phyloP scores from a whole-genome alignment of 192 early-diverging fungal genomes.

The Diversispora epigaea region DNA sequence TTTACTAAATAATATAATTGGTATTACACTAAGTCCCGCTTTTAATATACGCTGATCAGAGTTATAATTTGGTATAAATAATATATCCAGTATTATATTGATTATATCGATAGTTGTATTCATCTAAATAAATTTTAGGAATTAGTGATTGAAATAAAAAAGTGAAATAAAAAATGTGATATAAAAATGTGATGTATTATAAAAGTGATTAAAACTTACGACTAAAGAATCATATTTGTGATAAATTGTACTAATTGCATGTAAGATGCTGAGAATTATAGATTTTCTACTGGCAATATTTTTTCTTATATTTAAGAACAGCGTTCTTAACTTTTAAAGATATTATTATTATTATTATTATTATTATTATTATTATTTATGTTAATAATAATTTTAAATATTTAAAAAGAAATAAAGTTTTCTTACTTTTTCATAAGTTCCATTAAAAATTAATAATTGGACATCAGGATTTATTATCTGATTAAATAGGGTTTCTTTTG shows the following conservation, averaged over 20 bases:
- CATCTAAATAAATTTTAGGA: neutral
- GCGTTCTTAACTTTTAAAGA: constrained; percentile 11
- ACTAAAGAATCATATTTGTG: neutral
- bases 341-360: neutral
- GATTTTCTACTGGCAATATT: neutral
- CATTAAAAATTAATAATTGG: neutral
- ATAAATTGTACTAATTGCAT: constrained; percentile 11
- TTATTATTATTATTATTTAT: no score
- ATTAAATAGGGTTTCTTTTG: neutral
- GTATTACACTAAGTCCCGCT: constrained; percentile 19
- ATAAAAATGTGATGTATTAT: no score
- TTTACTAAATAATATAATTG: constrained; percentile 8
- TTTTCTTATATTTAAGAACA: neutral
- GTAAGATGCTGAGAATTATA: constrained; percentile 7
- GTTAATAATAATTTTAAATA: neutral
- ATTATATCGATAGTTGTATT: neutral
- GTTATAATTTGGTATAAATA: constrained; percentile 10
- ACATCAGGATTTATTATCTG: neutral
- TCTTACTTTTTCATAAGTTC: constrained; percentile 18
- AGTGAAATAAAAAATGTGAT: no score
- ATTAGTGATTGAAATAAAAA: neutral
- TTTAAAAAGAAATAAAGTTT: neutral
- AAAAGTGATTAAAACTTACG: no score
- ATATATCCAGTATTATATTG: constrained; percentile 6
- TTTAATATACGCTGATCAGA: constrained; percentile 16